These are phyloP conservation scores for Linderniella brevidens DNA, from an alignment of 257 asterid species.

Conservation along the genomic window DNA sequence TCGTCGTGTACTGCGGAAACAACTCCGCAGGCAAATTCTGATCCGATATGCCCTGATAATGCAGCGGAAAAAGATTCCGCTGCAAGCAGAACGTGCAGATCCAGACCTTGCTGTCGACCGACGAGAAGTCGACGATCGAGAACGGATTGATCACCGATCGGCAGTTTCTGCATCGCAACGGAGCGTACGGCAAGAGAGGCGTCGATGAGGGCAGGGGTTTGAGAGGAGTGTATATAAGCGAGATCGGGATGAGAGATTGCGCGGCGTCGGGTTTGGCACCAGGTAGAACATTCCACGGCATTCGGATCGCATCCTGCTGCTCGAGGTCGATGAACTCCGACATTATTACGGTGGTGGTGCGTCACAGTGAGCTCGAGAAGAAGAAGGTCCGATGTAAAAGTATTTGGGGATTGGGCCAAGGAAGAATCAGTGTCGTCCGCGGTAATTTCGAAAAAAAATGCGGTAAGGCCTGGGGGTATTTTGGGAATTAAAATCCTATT, in stretches of 20 bases:
- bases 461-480: too few relatives aligned
- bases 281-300: conserved; percentile 98
- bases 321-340: conserved; percentile 78
- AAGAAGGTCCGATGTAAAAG: too few relatives aligned
- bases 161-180: conserved; percentile 90
- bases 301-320: conserved; percentile 67
- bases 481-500: too few relatives aligned
- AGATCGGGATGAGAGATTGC: conserved; percentile 78
- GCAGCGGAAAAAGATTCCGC: conserved; percentile 74
- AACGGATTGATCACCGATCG: conserved; percentile 90
- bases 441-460: too few relatives aligned
- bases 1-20: conserved; percentile 76
- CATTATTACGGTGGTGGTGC: conserved; percentile 22
- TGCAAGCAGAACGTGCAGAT: conserved; percentile 87
- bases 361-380: too few relatives aligned
- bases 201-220: conserved; percentile 48
- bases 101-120: conserved; percentile 59
- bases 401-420: too few relatives aligned
- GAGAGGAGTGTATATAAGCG: conserved; percentile 82
- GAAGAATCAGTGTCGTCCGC: too few relatives aligned
- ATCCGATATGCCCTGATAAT: conserved; percentile 78
- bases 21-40: conserved; percentile 87
- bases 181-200: conserved; percentile 66
- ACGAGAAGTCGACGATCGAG: conserved; percentile 78
- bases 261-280: conserved; percentile 87